Evolutionary conservation across 768 basidiomycete species (phyloP), one percentile per base, ranked within the genome.

Genomic region (Hirschioporus abietinus): DNA sequence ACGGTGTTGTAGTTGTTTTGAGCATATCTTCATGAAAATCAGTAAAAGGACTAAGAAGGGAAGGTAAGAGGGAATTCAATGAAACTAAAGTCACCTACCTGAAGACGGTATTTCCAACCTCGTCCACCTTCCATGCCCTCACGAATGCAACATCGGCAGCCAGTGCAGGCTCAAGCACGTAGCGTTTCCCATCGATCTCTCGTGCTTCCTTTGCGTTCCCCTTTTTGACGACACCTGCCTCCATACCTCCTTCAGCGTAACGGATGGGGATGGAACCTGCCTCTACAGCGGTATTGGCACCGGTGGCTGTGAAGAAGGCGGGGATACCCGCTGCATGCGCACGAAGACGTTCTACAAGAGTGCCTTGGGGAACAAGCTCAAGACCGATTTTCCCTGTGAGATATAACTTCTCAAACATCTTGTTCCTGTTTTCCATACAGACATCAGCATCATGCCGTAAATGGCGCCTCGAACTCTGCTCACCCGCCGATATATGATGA

Each of bases 231-330:
- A 96, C 81, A 42, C 92, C 90, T 5, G 84, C 83, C 24, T 82
- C 78, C 65, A 87, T 82, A n/a, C 92, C 92, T 23, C 91, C 91
- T 25, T 85, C 81, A 63, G 91, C 89, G 76, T 93, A 94, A 25
- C 88, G 84, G 70, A 90, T 83, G 27, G 93, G 91, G 71, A 95
- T 92, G 3, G 83, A 76, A 1, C 93, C 93, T 61, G 87, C 79
- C 75, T 95, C 91, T 1, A 94, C 85, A 1, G 92, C 92, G 23
- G 93, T 95, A 24, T 84, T 85, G 8, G 92, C 92, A 18, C 95
- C 95, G 0, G 94, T 95, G 18, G 94, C 95, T 6, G 93, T 96
- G 77, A 82, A 96, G 81, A 97, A 95, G n/a, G 90, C 93, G 20
- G 95, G 94, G 67, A 95, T 93, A 63, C 95, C 95, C 12, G 93